Evolutionary conservation across 2,329 filamentous ascomycete species (phyloP).

Genomic region (Monascus ruber): DNA sequence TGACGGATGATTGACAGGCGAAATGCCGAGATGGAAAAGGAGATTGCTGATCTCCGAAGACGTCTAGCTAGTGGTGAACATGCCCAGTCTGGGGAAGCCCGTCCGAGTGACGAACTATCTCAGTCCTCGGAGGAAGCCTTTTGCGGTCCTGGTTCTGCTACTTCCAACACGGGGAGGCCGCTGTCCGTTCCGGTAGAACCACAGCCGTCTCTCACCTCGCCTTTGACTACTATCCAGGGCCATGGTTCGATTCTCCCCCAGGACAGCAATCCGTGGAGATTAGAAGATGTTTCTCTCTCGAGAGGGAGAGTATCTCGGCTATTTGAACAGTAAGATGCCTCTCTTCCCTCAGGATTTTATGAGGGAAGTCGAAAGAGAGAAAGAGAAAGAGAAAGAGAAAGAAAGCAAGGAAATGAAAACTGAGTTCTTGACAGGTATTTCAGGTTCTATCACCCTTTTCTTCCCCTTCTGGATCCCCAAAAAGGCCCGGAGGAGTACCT

Average conservation of each 20-base stretch:
- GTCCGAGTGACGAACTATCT: conserved; percentile 19
- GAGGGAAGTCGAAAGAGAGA: not conserved
- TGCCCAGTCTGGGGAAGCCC: conserved; percentile 12
- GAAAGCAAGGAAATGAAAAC: not conserved
- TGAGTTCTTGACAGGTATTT: conserved; percentile 41
- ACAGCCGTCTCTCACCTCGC: conserved; percentile 20
- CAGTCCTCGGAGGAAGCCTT: conserved; percentile 25
- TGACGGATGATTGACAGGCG: conserved; percentile 29
- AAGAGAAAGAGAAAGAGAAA: too few species aligned
- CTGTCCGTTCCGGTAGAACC: conserved; percentile 23
- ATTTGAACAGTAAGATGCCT: conserved; percentile 29
- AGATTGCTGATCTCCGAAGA: conserved; percentile 39
- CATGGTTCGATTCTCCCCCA: conserved; percentile 26
- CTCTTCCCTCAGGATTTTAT: not conserved
- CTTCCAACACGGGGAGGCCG: conserved; percentile 15
- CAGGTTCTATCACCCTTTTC: conserved; percentile 50
- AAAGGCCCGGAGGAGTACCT: conserved; percentile 46
- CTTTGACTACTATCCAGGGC: conserved; percentile 18
- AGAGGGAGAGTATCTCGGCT: conserved; percentile 28
- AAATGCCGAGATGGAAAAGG: conserved; percentile 52
- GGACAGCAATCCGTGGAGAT: conserved; percentile 33
- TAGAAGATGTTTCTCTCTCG: conserved; percentile 36
- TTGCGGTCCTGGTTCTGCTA: conserved; percentile 19
- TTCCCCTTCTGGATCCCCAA: conserved; percentile 48
- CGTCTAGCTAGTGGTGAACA: conserved; percentile 27